These are phyloP conservation scores for Tuber microsphaerosporum DNA, from an alignment of 495 filamentous ascomycete genomes.

Conservation along the genomic window DNA sequence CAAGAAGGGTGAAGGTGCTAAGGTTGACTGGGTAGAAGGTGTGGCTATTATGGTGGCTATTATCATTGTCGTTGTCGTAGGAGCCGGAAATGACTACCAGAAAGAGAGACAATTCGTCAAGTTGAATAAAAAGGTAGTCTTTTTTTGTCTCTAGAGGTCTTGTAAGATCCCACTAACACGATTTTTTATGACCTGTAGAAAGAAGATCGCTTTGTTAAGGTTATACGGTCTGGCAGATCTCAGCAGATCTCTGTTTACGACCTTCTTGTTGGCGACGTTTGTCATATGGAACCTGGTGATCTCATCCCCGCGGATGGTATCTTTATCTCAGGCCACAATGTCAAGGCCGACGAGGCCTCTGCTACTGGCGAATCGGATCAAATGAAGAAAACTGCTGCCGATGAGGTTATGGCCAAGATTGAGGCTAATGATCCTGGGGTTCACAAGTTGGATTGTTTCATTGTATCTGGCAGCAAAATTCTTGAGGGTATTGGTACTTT, in stretches of 20 bases:
- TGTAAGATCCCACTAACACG: conserved; percentile 12
- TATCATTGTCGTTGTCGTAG: conserved; percentile 60
- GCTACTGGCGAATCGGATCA: conserved; percentile 68
- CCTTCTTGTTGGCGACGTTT: conserved; percentile 74
- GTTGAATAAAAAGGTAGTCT: conserved; percentile 54
- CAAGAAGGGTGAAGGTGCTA: conserved; percentile 47
- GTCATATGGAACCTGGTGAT: conserved; percentile 81
- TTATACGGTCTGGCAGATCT: conserved; percentile 67
- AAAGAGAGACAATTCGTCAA: conserved; percentile 66
- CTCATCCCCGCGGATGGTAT: conserved; percentile 77
- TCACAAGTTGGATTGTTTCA: conserved; percentile 68
- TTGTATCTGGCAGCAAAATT: conserved; percentile 73
- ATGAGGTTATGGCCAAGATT: conserved; percentile 58
- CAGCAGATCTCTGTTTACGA: conserved; percentile 73
- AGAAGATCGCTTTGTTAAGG: conserved; percentile 64
- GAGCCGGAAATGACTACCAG: conserved; percentile 65
- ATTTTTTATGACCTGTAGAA: conserved; percentile 42
- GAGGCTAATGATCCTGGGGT: conserved; percentile 46
- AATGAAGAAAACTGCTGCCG: conserved; percentile 55
- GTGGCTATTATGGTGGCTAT: conserved; percentile 67
- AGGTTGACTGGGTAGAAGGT: conserved; percentile 70
- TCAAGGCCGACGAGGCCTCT: conserved; percentile 74
- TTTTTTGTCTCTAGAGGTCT: conserved; percentile 1
- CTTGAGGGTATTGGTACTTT: conserved; percentile 75
- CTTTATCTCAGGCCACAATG: conserved; percentile 62